Evolutionary conservation across 768 basidiomycete species (phyloP), one percentile per base, ranked within the genome.

Genomic region (Neoboletus magnificus): DNA sequence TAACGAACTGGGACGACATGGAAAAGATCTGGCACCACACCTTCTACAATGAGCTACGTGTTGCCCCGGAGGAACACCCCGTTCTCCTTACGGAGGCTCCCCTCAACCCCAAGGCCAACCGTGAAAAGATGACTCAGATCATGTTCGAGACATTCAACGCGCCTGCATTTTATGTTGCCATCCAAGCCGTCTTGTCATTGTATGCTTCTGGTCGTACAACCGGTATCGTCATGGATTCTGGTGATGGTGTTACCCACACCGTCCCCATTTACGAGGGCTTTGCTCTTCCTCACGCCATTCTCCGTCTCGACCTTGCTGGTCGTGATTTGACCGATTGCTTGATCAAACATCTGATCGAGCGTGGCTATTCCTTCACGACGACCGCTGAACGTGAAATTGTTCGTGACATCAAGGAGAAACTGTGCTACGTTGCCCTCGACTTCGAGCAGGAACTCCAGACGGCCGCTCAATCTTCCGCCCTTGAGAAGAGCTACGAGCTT

Each of bases 1-100:
- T 96, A 72, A 94, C 93, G 74, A 94, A 97, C 85, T 97, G 94
- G 94, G 94, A 95, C 67, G 93, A 95, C 76, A 95, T 95, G 93
- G 94, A 96, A 79, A 94, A 95, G 79, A 95, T 95, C 73, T 96
- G 93, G 93, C 92, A 94, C 73, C 93, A 95, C 79, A 94, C 93
- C 32, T 96, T 95, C 76, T 95, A 87, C 76, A 87, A 88, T 66
- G 87, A 87, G 66, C 80, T 88, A 56, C 86, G 87, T 70, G 86
- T 87, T 55, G 86, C 87, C 4, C 86, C 86, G 11, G 86, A 88
- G 69, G 87, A 88, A 67, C 86, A 87, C 73, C 86, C 85, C 33
- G 82, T 87, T 60, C 73, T 87, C 8, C 77, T 87, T 61, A 87
- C 86, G 44, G 85, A 87, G 68, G 85, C 86, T 45, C 86, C 86